Percentiles rank a stretch among this genome's conserved stretches.
phyloP scores from a whole-genome alignment of 2,329 filamentous ascomycete genomes.

The Fusarium illudens region DNA sequence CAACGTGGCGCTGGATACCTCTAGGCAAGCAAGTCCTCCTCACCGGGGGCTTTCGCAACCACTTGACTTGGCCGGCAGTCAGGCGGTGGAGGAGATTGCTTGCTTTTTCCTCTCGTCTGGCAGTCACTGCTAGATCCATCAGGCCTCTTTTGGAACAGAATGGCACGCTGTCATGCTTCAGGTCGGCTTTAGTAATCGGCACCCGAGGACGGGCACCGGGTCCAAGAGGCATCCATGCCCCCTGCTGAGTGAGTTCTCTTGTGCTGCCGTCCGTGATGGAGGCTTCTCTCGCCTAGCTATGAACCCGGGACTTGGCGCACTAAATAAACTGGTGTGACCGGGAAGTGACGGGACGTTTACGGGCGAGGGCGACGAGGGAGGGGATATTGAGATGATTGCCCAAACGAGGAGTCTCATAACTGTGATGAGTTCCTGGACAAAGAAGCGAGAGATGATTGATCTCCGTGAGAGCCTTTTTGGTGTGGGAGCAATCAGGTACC shows the following conservation, averaged over 20 bases:
- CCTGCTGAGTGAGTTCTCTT: not conserved
- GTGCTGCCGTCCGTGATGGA: slow-evolving; percentile 7
- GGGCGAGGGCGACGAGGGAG: not conserved
- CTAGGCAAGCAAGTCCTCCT: slow-evolving; percentile 8
- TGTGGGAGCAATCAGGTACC: slow-evolving; percentile 42
- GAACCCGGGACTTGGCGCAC: slow-evolving; percentile 27
- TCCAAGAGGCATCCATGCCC: not conserved
- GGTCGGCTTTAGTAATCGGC: slow-evolving; percentile 18
- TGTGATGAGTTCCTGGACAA: slow-evolving; percentile 24
- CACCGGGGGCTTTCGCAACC: slow-evolving; percentile 11
- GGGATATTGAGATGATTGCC: not conserved
- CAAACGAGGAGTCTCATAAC: not conserved
- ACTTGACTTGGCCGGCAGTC: slow-evolving; percentile 15
- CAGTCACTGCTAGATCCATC: slow-evolving; percentile 13
- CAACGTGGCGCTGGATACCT: slow-evolving; percentile 29
- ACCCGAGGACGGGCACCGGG: slow-evolving; percentile 15
- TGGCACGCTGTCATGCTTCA: slow-evolving; percentile 5
- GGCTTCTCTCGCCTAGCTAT: slow-evolving; percentile 12
- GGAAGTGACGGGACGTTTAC: slow-evolving; percentile 11
- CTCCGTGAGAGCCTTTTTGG: slow-evolving; percentile 22
- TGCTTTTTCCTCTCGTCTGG: slow-evolving; percentile 11
- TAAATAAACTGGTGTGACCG: slow-evolving; percentile 8
- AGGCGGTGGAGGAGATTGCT: slow-evolving; percentile 19
- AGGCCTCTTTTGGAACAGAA: slow-evolving; percentile 8
- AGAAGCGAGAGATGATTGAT: slow-evolving; percentile 36